Evolutionary conservation across 371 early-diverging fungal genomes (phyloP).

Genomic region (Apophysomyces sp.): DNA sequence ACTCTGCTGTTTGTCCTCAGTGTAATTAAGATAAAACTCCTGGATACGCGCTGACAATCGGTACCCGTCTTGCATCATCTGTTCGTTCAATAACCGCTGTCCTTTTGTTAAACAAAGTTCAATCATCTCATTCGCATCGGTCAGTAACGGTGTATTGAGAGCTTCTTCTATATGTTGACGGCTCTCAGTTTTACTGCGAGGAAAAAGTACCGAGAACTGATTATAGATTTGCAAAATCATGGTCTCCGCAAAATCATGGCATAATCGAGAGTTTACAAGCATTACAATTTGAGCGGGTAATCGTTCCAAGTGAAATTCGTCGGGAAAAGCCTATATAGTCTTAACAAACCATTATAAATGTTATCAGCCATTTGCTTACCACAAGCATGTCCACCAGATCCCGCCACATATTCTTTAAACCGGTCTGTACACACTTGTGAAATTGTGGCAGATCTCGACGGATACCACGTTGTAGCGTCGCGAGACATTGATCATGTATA

Average conservation of each 20-base stretch:
- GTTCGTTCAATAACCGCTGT: slow-evolving; percentile 29
- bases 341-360: not conserved
- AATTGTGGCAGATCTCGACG: not conserved
- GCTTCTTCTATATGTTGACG: not conserved
- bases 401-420: slow-evolving; percentile 27
- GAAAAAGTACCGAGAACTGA: not conserved
- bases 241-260: slow-evolving; percentile 48
- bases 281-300: slow-evolving; percentile 12
- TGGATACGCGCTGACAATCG: slow-evolving; percentile 18
- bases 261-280: slow-evolving; percentile 47
- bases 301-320: not conserved
- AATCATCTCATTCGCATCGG: slow-evolving; percentile 27
- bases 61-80: slow-evolving; percentile 37
- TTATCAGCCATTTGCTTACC: slow-evolving; percentile 13
- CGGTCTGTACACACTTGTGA: slow-evolving; percentile 1
- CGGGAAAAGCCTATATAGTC: not conserved
- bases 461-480: slow-evolving; percentile 5
- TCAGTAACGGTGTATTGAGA: slow-evolving; percentile 17
- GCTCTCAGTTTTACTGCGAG: not conserved
- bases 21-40: slow-evolving; percentile 16
- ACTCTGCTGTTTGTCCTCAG: not conserved
- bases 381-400: slow-evolving; percentile 30
- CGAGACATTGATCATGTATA: slow-evolving; percentile 6
- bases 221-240: slow-evolving; percentile 41
- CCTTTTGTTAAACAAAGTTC: slow-evolving; percentile 30